Evolutionary conservation across 495 filamentous ascomycete genomes (phyloP), one percentile per base, ranked within the genome.

Genomic region (Tuber borchii): DNA sequence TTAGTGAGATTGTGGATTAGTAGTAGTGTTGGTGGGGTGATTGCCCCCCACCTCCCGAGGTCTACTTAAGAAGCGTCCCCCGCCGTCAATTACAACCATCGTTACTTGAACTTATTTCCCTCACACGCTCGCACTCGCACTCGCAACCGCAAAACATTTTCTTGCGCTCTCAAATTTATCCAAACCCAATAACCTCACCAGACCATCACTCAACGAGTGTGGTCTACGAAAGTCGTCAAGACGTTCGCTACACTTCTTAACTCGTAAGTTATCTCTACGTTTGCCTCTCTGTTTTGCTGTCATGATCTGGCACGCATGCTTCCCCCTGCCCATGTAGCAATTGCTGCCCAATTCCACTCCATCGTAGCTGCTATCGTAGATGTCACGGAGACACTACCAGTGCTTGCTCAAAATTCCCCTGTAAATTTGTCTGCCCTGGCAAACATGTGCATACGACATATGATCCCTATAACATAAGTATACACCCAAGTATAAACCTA

Each of bases 191-290:
- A n/a, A 31, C 75, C 70, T 19, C 61, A 79, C 34, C 19, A 71
- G 87, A 88, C 88, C 86, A 87, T 85, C 85, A 86, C 87, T 80
- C 81, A 73, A 82, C 78, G 81, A 86, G 85, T 84, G 88, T 87
- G 88, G 85, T 89, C 88, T 84, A 83, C 78, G 74, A 84, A 82
- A 84, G 86, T 85, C 88, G 90, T 86, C 92, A 94, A 91, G 85
- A 94, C 91, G 92, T 95, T 93, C 89, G 93, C 92, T 87, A 95
- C 93, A 86, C 89, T 94, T 78, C 88, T 95, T 74, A 93, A 93
- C 89, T 93, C 92, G 92, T 94, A 89, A 82, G 92, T 85, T 68
- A n/a, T 48, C 72, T 73, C 74, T 34, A 48, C 45, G 74, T 42
- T 56, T 75, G 43, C 61, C 42, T 45, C 40, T 34, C 3, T 44